A percentile compares a stretch with the other conserved stretches of the same genome.
Evolutionary conservation across 768 basidiomycete genomes (phyloP).

Genomic region (Amanita subjunquillea): DNA sequence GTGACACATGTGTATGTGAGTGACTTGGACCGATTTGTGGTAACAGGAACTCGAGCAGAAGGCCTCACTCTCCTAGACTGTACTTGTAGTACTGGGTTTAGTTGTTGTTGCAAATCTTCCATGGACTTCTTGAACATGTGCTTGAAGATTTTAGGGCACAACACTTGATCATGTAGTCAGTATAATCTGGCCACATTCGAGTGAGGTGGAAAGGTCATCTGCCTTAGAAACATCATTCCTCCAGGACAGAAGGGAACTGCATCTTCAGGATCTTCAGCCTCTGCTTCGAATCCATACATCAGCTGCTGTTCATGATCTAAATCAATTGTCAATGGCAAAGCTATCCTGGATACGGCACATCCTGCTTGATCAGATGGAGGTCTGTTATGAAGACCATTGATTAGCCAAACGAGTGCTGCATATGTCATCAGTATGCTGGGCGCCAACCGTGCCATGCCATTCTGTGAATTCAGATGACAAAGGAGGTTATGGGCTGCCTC

Average conservation of each 20-base stretch:
- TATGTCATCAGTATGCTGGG: background rate
- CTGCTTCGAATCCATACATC: background rate
- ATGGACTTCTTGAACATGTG: background rate
- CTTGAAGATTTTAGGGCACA: too few relatives aligned
- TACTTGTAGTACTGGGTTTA: too few relatives aligned
- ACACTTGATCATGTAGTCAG: background rate
- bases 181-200: background rate
- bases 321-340: background rate
- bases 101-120: background rate
- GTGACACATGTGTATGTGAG: too few relatives aligned
- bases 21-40: too few relatives aligned
- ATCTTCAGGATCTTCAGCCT: too few relatives aligned
- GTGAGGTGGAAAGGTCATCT: background rate
- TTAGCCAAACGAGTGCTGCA: background rate
- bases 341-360: background rate
- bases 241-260: background rate
- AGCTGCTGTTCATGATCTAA: background rate
- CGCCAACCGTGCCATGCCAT: background rate
- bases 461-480: background rate
- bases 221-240: background rate
- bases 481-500: background rate
- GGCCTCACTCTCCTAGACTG: too few relatives aligned
- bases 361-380: background rate
- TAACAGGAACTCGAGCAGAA: too few relatives aligned
- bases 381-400: conserved; percentile 1